These are phyloP conservation scores for Vigna radiata DNA, from an alignment of 306 rosid species.

Conservation along the genomic window DNA sequence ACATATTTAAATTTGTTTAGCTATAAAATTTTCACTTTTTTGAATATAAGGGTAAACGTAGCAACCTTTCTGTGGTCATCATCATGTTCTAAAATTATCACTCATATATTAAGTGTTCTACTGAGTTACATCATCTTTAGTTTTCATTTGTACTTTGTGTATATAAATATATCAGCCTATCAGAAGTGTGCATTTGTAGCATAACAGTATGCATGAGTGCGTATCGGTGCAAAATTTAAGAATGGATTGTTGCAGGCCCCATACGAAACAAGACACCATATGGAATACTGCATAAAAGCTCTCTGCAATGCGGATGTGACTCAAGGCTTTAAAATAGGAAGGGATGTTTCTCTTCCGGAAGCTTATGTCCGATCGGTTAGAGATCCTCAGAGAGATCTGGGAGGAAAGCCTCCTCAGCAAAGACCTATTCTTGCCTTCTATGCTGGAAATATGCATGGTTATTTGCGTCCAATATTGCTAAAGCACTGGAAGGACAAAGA, in stretches of 20 bases:
- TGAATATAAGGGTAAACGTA: conserved; percentile 9
- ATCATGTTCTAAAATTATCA: conserved; percentile 25
- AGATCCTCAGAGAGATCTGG: conserved; percentile 82
- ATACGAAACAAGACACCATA: conserved; percentile 94
- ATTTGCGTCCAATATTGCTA: conserved; percentile 73
- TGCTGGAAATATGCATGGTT: conserved; percentile 91
- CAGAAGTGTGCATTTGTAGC: not conserved
- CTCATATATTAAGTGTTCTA: conserved; percentile 4
- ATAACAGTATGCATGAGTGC: conserved; percentile 8
- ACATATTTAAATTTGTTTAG: conserved; percentile 5
- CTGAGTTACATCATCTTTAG: conserved; percentile 34
- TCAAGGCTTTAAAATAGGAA: conserved; percentile 82
- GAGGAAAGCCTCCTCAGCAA: conserved; percentile 80
- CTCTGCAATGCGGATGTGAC: conserved; percentile 95
- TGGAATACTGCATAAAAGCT: conserved; percentile 94
- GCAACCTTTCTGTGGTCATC: conserved; percentile 22
- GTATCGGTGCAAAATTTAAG: conserved; percentile 11
- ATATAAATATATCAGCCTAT: too few relatives aligned
- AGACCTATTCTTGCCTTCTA: conserved; percentile 79
- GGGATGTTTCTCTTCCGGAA: conserved; percentile 93
- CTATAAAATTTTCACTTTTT: conserved; percentile 32
- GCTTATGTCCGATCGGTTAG: conserved; percentile 72
- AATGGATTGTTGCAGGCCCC: conserved; percentile 71
- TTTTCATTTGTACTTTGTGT: conserved; percentile 29
- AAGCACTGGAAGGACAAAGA: conserved; percentile 87